Evolutionary conservation across 2,329 filamentous ascomycete genomes (phyloP).

Genomic region (Microcyclospora tardicrescens): DNA sequence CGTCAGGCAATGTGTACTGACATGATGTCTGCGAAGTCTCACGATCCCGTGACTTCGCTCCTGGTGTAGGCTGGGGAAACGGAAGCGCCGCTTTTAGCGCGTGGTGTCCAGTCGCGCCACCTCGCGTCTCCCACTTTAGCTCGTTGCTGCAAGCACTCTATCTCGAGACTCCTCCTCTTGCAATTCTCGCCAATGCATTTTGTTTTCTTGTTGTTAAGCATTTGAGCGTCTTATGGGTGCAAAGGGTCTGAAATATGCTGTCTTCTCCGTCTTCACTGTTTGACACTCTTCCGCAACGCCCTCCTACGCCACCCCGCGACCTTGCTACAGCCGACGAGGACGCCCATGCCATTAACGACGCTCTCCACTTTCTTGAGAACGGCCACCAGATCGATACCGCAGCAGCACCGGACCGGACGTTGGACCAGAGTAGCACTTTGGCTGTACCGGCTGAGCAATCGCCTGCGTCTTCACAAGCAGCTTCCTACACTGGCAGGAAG

Average conservation of each 20-base stretch:
- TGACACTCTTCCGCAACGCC: slow-evolving; percentile 37
- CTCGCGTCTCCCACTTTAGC: no score
- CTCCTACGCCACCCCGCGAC: slow-evolving; percentile 44
- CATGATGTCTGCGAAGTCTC: neutral
- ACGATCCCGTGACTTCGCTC: slow-evolving; percentile 1
- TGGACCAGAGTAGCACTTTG: no score
- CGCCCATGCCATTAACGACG: slow-evolving; percentile 26
- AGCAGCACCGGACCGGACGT: neutral
- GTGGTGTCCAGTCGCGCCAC: no score
- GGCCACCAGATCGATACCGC: slow-evolving; percentile 15
- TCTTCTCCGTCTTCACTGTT: slow-evolving; percentile 22
- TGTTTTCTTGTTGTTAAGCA: no score
- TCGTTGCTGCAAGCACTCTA: no score
- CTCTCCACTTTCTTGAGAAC: slow-evolving; percentile 27
- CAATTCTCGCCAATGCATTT: no score
- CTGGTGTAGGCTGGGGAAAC: no score
- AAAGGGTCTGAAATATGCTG: slow-evolving; percentile 1
- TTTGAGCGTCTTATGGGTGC: no score
- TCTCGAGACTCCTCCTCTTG: no score
- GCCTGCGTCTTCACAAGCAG: slow-evolving; percentile 19
- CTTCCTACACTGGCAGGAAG: slow-evolving; percentile 33
- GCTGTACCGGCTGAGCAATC: slow-evolving; percentile 9
- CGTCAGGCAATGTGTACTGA: no score
- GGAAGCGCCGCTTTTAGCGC: no score
- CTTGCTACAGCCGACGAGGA: slow-evolving; percentile 25